Evolutionary conservation across 2,329 filamentous ascomycete species (phyloP), one percentile per base, ranked within the genome.

Genomic region (Aspergillus texensis): DNA sequence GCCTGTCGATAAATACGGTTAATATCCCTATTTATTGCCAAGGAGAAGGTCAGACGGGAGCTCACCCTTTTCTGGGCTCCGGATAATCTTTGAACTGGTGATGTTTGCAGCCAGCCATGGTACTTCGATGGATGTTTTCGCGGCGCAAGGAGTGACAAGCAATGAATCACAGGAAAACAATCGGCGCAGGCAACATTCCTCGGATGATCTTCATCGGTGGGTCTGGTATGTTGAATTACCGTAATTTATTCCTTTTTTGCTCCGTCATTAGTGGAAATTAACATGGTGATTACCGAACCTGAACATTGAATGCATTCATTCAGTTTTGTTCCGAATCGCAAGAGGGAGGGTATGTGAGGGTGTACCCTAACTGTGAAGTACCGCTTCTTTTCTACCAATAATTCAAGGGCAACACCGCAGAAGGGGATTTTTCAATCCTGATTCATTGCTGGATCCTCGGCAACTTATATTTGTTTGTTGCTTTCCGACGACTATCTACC

Each of bases 61-160:
- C 60, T 62, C 53, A 62, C 60, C 60, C 60, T 5, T 43, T 62
- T 19, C n/a, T 62, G 10, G 60, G 53, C 24, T 57, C 60, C 8
- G 60, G 60, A 52, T 62, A 62, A 32, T 62, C 58, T 36, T 45
- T 60, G 24, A 60, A 60, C 10, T 60, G 45, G 30, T 59, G 46
- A 14, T 54, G 58, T 45, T 54, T 60, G 26, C n/a, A 26, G 5
- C 24, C 14, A 12, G 52, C 16, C 52, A 55, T 55, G 5, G n/a
- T 52, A 19, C 9, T 4, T 16, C n/a, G 26, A 10, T 11, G 26
- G 19, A 32, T 52, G 12, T 5, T 52, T 50, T 19, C 3, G n/a
- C 26, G 1, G 16, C 46, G 26, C 26, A 16, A 52, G 30, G 46
- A 16, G 24, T 34, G 32, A 34, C 10, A 5, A 11, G 5, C 46